Evolutionary conservation across 2,329 filamentous ascomycete species (phyloP).

Genomic region (Alternaria longipes): DNA sequence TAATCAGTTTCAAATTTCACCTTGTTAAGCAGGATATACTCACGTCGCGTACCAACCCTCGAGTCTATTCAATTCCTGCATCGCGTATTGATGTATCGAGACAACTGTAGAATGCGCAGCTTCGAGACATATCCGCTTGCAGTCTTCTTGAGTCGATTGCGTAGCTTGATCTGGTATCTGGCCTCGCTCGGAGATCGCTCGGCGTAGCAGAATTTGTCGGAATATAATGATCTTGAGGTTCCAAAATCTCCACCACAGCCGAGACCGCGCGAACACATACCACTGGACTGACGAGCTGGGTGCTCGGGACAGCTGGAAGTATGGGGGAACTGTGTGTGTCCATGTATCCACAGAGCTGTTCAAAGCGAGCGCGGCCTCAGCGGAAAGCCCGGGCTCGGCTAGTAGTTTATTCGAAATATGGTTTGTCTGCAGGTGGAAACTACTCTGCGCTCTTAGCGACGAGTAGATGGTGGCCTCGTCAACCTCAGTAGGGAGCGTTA

Average conservation of each 20-base stretch:
- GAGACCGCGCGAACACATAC: constrained; percentile 34
- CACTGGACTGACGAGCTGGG: constrained; percentile 23
- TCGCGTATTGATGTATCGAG: constrained; percentile 35
- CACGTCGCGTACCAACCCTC: constrained; percentile 42
- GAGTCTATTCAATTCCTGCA: constrained; percentile 28
- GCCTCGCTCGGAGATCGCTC: constrained; percentile 33
- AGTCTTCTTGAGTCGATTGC: constrained; percentile 33
- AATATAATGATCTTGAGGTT: constrained; percentile 40
- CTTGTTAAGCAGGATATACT: constrained; percentile 4
- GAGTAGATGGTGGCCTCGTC: constrained; percentile 34
- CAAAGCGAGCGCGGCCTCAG: constrained; percentile 33
- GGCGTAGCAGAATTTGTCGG: constrained; percentile 34
- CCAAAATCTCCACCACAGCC: constrained; percentile 40
- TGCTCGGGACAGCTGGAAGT: constrained; percentile 24
- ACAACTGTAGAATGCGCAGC: constrained; percentile 35
- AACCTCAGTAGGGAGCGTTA: constrained; percentile 25
- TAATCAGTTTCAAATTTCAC: neutral
- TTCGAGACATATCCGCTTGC: constrained; percentile 34
- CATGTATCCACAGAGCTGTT: constrained; percentile 30
- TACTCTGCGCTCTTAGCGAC: constrained; percentile 31
- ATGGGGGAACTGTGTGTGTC: constrained; percentile 27
- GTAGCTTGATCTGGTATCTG: constrained; percentile 29
- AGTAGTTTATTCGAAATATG: constrained; percentile 35
- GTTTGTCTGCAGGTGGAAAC: constrained; percentile 37
- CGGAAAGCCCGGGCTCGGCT: constrained; percentile 36